Evolutionary conservation across 2,329 filamentous ascomycete species (phyloP).

Genomic region (Colletotrichum sp.): DNA sequence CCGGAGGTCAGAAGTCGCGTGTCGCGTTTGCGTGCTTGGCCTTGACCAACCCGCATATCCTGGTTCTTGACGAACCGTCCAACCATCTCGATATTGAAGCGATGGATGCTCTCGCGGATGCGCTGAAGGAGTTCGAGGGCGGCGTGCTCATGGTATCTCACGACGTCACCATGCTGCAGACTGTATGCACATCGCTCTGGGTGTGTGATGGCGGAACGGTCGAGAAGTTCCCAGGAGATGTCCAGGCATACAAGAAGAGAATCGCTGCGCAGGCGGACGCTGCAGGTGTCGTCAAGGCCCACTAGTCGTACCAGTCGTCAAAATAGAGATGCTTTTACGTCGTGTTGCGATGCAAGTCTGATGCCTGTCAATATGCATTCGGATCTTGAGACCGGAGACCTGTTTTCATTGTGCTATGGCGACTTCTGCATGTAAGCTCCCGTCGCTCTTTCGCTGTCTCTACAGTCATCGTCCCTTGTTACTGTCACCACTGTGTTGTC

Average conservation of each 20-base stretch:
- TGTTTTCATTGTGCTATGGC: neutral
- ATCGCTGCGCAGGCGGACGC: conserved; percentile 89
- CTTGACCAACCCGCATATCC: conserved; percentile 91
- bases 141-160: conserved; percentile 98
- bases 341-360: neutral
- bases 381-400: neutral
- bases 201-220: conserved; percentile 94
- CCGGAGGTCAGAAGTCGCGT: conserved; percentile 97
- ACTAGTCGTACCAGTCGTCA: conserved; percentile 38
- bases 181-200: conserved; percentile 93
- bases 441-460: neutral
- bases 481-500: neutral
- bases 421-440: neutral
- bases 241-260: conserved; percentile 97
- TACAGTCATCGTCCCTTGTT: neutral
- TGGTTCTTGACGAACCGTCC: conserved; percentile 97
- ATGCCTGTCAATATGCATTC: neutral
- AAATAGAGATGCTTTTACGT: neutral
- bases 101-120: conserved; percentile 92
- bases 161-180: conserved; percentile 98
- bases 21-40: conserved; percentile 98
- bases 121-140: conserved; percentile 85
- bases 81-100: conserved; percentile 99
- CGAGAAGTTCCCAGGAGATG: conserved; percentile 94
- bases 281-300: conserved; percentile 80